Conservation (phyloP, 768 basidiomycete species). For the Mycena vitilis region DNA sequence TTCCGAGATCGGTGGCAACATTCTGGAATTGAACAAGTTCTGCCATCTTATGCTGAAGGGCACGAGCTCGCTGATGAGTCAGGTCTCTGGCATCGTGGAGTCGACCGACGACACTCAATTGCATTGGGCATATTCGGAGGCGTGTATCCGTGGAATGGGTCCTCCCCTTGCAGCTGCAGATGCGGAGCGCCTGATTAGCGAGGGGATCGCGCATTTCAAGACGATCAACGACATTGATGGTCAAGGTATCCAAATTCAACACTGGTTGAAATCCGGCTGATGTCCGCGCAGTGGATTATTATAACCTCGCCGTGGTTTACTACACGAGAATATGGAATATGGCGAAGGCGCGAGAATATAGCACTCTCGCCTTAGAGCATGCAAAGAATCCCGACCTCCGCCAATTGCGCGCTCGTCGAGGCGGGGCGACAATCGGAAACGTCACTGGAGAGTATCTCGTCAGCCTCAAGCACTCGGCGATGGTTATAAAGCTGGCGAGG, state of each 20-base stretch:
- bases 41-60: slow-evolving; percentile 5
- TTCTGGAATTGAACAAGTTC: slow-evolving; percentile 6
- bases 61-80: not conserved
- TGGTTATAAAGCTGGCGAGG: not conserved
- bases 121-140: slow-evolving; percentile 2
- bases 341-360: slow-evolving; percentile 7
- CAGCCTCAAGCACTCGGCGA: not conserved
- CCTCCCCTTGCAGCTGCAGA: not conserved
- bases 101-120: not conserved
- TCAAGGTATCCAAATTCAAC: not conserved
- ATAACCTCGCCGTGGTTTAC: not conserved
- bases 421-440: not conserved
- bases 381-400: not conserved
- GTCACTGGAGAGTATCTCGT: not conserved
- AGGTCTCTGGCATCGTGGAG: not conserved
- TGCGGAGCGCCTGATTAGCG: not conserved
- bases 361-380: not conserved
- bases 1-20: not conserved
- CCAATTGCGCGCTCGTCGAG: not conserved
- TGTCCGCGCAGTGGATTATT: not conserved
- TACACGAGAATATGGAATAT: not conserved
- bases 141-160: not conserved
- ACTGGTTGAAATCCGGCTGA: not conserved
- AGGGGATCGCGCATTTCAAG: not conserved
- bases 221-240: not conserved